Percentiles rank a stretch among this genome's conserved stretches.
Conservation (phyloP, 2,329 filamentous ascomycete species). For the Talaromyces atroroseus region DNA sequence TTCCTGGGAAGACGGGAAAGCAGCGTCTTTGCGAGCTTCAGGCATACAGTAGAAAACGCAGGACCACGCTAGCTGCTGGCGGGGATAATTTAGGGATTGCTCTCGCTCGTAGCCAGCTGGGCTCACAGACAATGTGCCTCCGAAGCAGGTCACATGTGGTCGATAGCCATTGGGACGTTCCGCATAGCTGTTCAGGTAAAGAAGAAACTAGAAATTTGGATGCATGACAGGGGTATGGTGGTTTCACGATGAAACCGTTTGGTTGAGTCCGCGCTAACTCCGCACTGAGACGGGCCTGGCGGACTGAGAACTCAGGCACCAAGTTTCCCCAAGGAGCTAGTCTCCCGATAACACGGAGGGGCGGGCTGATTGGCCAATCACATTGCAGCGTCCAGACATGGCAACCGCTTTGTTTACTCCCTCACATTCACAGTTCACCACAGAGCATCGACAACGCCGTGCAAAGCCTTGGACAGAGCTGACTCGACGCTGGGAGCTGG, state of each 20-base stretch:
- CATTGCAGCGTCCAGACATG: not conserved
- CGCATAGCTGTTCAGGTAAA: not conserved
- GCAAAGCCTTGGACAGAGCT: not conserved
- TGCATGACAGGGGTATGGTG: not conserved
- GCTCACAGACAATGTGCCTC: not conserved
- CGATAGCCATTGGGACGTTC: not conserved
- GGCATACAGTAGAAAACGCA: not conserved
- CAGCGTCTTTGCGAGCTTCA: not conserved
- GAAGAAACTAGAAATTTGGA: not conserved
- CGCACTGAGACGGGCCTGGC: not conserved
- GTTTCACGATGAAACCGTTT: not conserved
- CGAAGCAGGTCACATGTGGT: constrained; percentile 6
- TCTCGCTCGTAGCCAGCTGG: not conserved
- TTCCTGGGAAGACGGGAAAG: not conserved
- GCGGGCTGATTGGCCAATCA: not conserved
- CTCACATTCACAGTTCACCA: not conserved
- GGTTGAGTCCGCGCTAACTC: not conserved
- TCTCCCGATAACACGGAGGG: not conserved
- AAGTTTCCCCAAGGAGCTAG: not conserved
- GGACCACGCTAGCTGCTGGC: not conserved
- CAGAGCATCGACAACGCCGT: not conserved
- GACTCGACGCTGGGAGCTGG: no score
- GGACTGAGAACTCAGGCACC: not conserved
- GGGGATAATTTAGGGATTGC: not conserved
- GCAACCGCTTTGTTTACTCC: constrained; percentile 9